These are phyloP conservation scores for Microcyclosporella mali DNA, from an alignment of 2,329 filamentous ascomycete species.

Conservation along the genomic window DNA sequence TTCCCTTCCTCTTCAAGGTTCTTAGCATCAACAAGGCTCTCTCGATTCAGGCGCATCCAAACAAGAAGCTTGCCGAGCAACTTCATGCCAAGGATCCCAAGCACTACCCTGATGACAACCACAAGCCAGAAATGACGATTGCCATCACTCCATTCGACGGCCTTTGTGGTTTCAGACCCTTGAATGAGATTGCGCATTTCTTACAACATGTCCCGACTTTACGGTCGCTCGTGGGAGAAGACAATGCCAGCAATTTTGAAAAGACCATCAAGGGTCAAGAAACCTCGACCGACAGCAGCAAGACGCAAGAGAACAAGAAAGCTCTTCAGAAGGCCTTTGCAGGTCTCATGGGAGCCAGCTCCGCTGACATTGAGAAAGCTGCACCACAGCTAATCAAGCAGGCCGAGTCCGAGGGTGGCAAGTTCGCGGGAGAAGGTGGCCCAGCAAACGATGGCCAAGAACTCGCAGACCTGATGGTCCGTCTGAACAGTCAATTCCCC, in stretches of 20 bases:
- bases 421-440: constrained; percentile 70
- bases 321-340: constrained; percentile 70
- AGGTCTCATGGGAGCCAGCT: constrained; percentile 70
- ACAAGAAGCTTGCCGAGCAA: constrained; percentile 72
- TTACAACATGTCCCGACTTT: constrained; percentile 56
- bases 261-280: constrained; percentile 48
- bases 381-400: constrained; percentile 64
- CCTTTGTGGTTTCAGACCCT: constrained; percentile 86
- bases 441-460: constrained; percentile 61
- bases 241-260: constrained; percentile 42
- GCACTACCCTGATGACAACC: constrained; percentile 98
- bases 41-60: constrained; percentile 82
- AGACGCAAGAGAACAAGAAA: constrained; percentile 60
- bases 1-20: constrained; percentile 97
- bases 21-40: constrained; percentile 92
- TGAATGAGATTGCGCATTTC: constrained; percentile 82
- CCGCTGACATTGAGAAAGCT: constrained; percentile 58
- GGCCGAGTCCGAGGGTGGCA: constrained; percentile 60
- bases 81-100: constrained; percentile 79
- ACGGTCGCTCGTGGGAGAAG: constrained; percentile 43
- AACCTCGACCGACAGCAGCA: constrained; percentile 41
- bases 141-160: constrained; percentile 95
- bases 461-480: constrained; percentile 68
- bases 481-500: constrained; percentile 79
- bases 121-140: constrained; percentile 99